A percentile compares a stretch with the other conserved stretches of the same genome.
Conservation (phyloP, 495 filamentous ascomycete genomes). For the Daldinia loculata region DNA sequence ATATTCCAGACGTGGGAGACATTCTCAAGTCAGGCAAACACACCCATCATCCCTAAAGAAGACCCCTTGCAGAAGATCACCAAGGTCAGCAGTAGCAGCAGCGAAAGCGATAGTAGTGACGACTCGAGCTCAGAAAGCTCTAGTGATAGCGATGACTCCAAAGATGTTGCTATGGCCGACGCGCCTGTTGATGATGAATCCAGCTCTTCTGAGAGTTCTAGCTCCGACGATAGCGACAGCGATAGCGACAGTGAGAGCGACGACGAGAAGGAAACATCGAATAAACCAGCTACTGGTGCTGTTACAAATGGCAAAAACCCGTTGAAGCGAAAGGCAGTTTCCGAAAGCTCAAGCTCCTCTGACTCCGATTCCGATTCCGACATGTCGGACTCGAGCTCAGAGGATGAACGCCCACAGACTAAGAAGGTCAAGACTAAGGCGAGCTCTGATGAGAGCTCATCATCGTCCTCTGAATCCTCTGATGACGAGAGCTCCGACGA, state of each 20-base stretch:
- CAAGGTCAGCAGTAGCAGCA: conserved; percentile 52
- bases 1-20: conserved; percentile 60
- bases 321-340: conserved; percentile 72
- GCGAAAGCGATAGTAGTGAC: conserved; percentile 51
- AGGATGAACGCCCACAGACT: conserved; percentile 48
- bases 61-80: conserved; percentile 48
- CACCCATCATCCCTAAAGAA: conserved; percentile 45
- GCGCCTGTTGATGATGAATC: conserved; percentile 51
- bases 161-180: conserved; percentile 69
- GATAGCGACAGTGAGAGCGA: conserved; percentile 60
- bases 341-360: conserved; percentile 56
- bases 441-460: conserved; percentile 43
- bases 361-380: conserved; percentile 51
- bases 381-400: conserved; percentile 40
- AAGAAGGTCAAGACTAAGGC: conserved; percentile 50
- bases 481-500: conserved; percentile 50
- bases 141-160: conserved; percentile 50
- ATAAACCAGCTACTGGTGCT: conserved; percentile 50
- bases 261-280: conserved; percentile 59
- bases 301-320: conserved; percentile 46
- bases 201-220: conserved; percentile 57
- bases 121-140: conserved; percentile 51
- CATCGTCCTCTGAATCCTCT: conserved; percentile 49
- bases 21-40: conserved; percentile 42
- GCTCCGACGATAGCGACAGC: conserved; percentile 59